Percentiles rank a stretch among this genome's conserved stretches.
These are phyloP conservation scores for Chernovozyma sophiae-reginae DNA, from an alignment of 1,139 yeast genomes.

Conservation along the genomic window DNA sequence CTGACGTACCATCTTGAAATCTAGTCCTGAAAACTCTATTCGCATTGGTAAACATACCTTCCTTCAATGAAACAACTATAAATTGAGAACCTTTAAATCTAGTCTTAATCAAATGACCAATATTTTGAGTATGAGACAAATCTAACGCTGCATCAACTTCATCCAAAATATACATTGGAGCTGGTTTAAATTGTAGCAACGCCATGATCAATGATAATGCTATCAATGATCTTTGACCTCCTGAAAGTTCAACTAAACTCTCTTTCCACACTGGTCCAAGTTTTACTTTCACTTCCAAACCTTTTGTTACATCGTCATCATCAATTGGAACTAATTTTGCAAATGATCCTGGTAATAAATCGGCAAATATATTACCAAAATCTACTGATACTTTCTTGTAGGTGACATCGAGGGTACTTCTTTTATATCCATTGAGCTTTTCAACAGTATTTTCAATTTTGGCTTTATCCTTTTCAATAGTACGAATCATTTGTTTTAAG, in stretches of 20 bases:
- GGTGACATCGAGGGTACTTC: constrained; percentile 77
- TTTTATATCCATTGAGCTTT: constrained; percentile 83
- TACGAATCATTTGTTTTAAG: constrained; percentile 73
- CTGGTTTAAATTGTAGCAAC: constrained; percentile 88
- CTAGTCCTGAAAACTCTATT: constrained; percentile 89
- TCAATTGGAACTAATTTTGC: constrained; percentile 86
- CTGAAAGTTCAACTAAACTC: constrained; percentile 89
- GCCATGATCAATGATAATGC: constrained; percentile 92
- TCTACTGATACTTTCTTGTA: constrained; percentile 83
- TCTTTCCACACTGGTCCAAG: constrained; percentile 95
- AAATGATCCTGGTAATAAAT: constrained; percentile 82
- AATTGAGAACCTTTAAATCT: constrained; percentile 94
- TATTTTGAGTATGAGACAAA: constrained; percentile 93
- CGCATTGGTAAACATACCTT: constrained; percentile 98
- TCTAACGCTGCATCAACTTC: constrained; percentile 99
- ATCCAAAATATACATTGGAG: constrained; percentile 96
- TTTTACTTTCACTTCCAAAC: constrained; percentile 87
- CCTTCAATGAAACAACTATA: constrained; percentile 92
- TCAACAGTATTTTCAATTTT: constrained; percentile 86
- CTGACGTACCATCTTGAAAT: constrained; percentile 95
- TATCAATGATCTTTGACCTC: constrained; percentile 93
- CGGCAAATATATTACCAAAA: constrained; percentile 90
- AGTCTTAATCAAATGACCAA: constrained; percentile 93
- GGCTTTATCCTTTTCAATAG: constrained; percentile 85
- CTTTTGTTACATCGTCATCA: constrained; percentile 78